Base-by-base conservation (phyloP, 2,329 filamentous ascomycete genomes). In the Phoma sp. region DNA sequence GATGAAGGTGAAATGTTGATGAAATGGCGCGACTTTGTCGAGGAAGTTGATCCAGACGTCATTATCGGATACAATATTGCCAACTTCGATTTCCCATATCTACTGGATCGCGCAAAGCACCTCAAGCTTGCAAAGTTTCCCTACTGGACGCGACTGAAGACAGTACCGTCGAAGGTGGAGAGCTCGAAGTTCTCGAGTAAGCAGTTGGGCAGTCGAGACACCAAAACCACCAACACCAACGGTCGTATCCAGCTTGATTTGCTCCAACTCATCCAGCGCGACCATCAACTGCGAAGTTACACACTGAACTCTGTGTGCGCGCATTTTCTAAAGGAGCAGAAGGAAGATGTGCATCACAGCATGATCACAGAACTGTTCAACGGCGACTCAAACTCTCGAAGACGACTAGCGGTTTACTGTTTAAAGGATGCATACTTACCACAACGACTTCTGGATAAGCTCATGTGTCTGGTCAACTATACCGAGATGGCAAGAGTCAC, bases 401-500 rank as follows among this genome's bases (percentile, higher is more conserved):
- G 96, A 66, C 88, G 95, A 77, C 79, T 99, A 42, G 95, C 95
- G 1, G 85, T 99, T 1, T 99, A 99, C 79, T 99, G 95, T 77
- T 77, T 99, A 62, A 99, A 99, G 76, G 96, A 99, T 78, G 95
- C 95, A 0, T 99, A 96, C 68, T 82, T 99, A 3, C 95, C 95
- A 1, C 93, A 98, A 70, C 82, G 96, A 55, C 77, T 99, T 45
- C 93, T 99, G 87, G 95, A 99, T 72, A 99, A 99, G 75, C 82
- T 99, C 21, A 98, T 96, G 71, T 98, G 95, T 76, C 81, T 99
- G n/a, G 90, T 96, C 77, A 99, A 99, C 74, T 98, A 98, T 70
- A 98, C 95, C 0, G 95, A 99, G 78, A 99, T 99, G 95, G 93
- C 95, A 53, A 95, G 95, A 85, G 95, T 99, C 77, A 99, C 96